Conservation (phyloP, 2,329 filamentous ascomycete species). For the Venturiaceae sp. region DNA sequence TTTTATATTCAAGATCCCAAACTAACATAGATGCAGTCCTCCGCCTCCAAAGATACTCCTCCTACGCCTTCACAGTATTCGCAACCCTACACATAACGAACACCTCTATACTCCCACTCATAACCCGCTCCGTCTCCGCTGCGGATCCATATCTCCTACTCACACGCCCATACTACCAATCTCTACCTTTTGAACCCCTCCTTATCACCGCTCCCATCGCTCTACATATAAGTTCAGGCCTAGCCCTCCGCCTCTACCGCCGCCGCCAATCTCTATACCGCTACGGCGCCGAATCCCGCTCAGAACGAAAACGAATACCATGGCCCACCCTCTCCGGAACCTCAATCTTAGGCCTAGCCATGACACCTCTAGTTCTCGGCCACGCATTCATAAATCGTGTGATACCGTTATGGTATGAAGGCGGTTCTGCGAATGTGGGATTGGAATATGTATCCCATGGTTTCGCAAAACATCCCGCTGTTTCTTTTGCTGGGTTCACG, state of each 20-base stretch:
- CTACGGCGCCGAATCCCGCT: slow-evolving; percentile 61
- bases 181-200: slow-evolving; percentile 62
- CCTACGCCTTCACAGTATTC: slow-evolving; percentile 74
- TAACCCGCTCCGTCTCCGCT: slow-evolving; percentile 60
- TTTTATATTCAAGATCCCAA: not conserved
- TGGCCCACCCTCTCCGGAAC: slow-evolving; percentile 69
- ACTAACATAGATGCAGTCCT: slow-evolving; percentile 42
- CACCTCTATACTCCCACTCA: slow-evolving; percentile 69
- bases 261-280: slow-evolving; percentile 60
- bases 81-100: slow-evolving; percentile 69
- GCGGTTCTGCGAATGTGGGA: slow-evolving; percentile 77
- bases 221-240: slow-evolving; percentile 66
- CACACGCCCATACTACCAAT: slow-evolving; percentile 87
- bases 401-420: slow-evolving; percentile 66
- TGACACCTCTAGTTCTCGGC: slow-evolving; percentile 54
- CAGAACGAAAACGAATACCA: slow-evolving; percentile 36
- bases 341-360: slow-evolving; percentile 61
- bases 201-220: slow-evolving; percentile 66
- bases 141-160: slow-evolving; percentile 84
- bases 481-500: slow-evolving; percentile 60
- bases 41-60: slow-evolving; percentile 78
- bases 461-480: slow-evolving; percentile 59
- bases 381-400: slow-evolving; percentile 70
- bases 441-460: slow-evolving; percentile 78
- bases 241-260: slow-evolving; percentile 67